phyloP scores from a whole-genome alignment of 2,329 filamentous ascomycete genomes.

The Colletotrichum tabaci region DNA sequence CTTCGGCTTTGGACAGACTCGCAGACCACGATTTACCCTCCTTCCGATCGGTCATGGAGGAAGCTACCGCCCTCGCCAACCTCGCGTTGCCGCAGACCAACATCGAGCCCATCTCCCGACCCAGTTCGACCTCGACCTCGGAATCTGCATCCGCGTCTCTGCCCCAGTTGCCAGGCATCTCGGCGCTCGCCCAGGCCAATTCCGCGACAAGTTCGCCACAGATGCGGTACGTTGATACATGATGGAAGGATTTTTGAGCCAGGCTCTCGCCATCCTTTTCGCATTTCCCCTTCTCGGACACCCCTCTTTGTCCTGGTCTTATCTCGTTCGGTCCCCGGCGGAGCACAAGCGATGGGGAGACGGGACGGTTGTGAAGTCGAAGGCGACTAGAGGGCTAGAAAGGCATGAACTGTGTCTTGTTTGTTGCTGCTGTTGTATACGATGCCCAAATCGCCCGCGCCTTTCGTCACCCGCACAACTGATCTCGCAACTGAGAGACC shows the following conservation, averaged over 20 bases:
- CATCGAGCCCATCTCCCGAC: constrained; percentile 62
- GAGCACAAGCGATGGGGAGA: not conserved
- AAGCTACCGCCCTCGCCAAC: constrained; percentile 49
- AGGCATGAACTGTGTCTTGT: not conserved
- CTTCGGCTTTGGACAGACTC: constrained; percentile 20
- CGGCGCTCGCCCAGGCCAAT: constrained; percentile 60
- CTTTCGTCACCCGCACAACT: not conserved
- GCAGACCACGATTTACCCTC: constrained; percentile 18
- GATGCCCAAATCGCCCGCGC: not conserved
- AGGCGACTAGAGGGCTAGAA: not conserved
- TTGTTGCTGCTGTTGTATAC: not conserved
- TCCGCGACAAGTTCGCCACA: constrained; percentile 60
- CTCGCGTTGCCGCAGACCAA: constrained; percentile 48
- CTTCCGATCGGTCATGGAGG: constrained; percentile 60
- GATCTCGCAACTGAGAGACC: too few relatives aligned
- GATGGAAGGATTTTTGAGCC: not conserved
- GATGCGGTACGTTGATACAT: constrained; percentile 58
- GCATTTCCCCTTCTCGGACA: not conserved
- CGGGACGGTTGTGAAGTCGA: too few relatives aligned
- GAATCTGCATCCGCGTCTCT: constrained; percentile 50
- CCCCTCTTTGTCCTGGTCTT: too few relatives aligned
- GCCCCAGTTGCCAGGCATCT: constrained; percentile 63
- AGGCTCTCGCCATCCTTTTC: not conserved
- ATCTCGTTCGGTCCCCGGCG: not conserved
- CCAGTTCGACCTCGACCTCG: constrained; percentile 63